These are phyloP conservation scores for Oropetium thomaeum DNA, from an alignment of 176 grass and related monocot species.

Conservation along the genomic window DNA sequence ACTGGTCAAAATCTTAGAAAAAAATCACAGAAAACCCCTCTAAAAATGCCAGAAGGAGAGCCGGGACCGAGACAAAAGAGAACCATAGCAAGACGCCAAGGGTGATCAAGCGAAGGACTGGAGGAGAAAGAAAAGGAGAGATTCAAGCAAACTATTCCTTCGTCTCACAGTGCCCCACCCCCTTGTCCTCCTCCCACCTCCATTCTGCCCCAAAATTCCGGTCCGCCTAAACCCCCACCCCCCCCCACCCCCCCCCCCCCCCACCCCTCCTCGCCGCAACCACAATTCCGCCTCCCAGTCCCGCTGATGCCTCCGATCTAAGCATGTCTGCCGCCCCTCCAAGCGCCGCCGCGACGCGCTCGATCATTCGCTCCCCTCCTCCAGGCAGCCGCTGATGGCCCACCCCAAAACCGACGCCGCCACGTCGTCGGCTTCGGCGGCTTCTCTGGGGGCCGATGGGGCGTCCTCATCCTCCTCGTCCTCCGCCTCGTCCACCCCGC, in stretches of 20 bases:
- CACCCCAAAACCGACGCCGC: neutral
- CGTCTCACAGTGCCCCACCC: neutral
- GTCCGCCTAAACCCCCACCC: conserved; percentile 34
- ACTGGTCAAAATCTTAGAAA: neutral
- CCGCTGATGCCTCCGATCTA: conserved; percentile 56
- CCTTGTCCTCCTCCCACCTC: neutral
- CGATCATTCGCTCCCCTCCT: conserved; percentile 37
- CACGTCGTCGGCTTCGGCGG: neutral
- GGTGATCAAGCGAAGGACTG: neutral
- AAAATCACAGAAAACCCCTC: neutral
- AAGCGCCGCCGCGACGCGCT: conserved; percentile 62
- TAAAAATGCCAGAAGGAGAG: neutral
- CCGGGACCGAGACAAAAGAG: too few relatives aligned
- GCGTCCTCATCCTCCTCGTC: neutral
- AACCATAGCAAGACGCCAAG: neutral
- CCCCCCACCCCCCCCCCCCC: neutral
- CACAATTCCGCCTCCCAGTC: conserved; percentile 18
- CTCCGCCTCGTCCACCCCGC: neutral
- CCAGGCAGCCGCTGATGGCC: conserved; percentile 31
- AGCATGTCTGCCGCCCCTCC: conserved; percentile 57
- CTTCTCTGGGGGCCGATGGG: neutral
- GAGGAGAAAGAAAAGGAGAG: neutral
- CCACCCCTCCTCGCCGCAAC: neutral
- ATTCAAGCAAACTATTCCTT: neutral
- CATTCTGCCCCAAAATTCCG: conserved; percentile 35